These are phyloP conservation scores for Rhodotorula sp. DNA, from an alignment of 1,284 basidiomycete genomes.

Conservation along the genomic window DNA sequence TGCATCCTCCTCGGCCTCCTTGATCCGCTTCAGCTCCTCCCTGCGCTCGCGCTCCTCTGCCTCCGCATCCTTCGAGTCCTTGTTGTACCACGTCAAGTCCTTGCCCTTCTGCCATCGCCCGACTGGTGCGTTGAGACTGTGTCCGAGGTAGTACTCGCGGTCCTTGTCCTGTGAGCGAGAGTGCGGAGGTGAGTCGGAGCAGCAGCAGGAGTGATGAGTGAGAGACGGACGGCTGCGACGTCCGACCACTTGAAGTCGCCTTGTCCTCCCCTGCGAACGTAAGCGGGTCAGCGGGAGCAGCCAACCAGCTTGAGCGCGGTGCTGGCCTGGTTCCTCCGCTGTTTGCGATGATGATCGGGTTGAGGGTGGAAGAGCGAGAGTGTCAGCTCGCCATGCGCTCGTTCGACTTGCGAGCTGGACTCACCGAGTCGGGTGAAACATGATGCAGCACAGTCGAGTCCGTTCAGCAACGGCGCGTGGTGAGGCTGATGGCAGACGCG, in stretches of 20 bases:
- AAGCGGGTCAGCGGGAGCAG: background rate
- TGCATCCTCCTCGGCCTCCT: constrained; percentile 43
- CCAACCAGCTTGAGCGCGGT: too few relatives aligned
- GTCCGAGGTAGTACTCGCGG: constrained; percentile 43
- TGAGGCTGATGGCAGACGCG: too few relatives aligned
- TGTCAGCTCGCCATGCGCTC: background rate
- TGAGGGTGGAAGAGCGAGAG: background rate
- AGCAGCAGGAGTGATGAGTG: background rate
- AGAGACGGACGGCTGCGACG: constrained; percentile 25
- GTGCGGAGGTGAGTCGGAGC: background rate
- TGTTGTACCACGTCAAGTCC: constrained; percentile 43
- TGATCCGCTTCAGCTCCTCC: constrained; percentile 39
- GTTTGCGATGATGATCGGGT: background rate
- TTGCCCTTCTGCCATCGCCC: constrained; percentile 41
- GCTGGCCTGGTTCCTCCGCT: constrained; percentile 32
- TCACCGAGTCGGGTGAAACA: constrained; percentile 33
- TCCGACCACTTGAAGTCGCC: constrained; percentile 41
- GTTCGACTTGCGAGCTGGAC: background rate
- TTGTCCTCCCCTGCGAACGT: constrained; percentile 27
- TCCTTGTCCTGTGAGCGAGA: constrained; percentile 31
- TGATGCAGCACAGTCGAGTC: background rate
- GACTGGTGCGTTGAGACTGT: constrained; percentile 39
- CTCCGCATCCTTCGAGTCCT: constrained; percentile 24
- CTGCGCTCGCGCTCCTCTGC: constrained; percentile 24
- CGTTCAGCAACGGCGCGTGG: too few relatives aligned